Conservation (phyloP, 805 yeast species). For the Dipodascus geniculatus region DNA sequence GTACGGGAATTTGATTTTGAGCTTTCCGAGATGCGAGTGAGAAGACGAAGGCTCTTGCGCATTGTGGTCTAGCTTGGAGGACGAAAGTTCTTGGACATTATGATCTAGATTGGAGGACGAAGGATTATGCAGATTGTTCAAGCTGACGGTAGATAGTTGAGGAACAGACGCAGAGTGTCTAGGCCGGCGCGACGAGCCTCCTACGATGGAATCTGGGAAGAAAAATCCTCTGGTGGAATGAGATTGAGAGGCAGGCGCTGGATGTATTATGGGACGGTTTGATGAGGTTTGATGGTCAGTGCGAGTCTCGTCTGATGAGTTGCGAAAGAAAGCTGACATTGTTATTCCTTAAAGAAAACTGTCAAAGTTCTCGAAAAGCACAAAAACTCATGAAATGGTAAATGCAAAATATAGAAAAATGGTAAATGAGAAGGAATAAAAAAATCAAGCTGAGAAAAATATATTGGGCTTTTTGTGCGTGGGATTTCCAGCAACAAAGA, state of each 20-base stretch:
- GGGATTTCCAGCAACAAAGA: neutral
- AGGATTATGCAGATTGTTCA: neutral
- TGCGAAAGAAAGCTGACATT: neutral
- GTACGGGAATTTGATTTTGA: neutral
- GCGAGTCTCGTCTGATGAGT: neutral
- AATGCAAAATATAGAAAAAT: neutral
- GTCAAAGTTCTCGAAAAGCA: neutral
- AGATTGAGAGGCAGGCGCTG: neutral
- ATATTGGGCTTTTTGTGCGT: too few species aligned
- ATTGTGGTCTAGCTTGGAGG: neutral
- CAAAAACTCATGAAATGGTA: neutral
- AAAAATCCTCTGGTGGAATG: neutral
- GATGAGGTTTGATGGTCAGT: neutral
- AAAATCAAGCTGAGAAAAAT: neutral
- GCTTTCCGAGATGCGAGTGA: neutral
- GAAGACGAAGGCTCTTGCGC: neutral
- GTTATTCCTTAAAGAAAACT: neutral
- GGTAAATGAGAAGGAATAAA: neutral
- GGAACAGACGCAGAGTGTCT: neutral
- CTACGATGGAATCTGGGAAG: neutral
- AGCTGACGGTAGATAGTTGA: neutral
- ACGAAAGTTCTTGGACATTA: neutral
- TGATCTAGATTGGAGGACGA: neutral
- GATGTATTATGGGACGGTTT: neutral
- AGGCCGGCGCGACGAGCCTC: neutral